phyloP scores from a whole-genome alignment of 495 filamentous ascomycete genomes.

The Geopyxis carbonaria region DNA sequence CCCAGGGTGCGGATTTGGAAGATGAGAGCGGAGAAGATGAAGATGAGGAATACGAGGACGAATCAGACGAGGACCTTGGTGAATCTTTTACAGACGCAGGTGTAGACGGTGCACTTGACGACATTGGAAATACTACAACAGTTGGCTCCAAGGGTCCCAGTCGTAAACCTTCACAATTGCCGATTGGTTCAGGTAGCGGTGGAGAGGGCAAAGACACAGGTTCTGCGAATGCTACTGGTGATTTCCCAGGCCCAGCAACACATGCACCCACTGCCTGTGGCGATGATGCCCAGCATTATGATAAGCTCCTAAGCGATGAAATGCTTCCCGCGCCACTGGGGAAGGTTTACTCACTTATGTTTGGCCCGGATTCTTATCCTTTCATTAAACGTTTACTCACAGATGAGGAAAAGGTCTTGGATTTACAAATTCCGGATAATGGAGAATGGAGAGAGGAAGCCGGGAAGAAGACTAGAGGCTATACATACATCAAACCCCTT shows the following conservation, averaged over 20 bases:
- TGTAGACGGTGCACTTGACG: slow-evolving; percentile 43
- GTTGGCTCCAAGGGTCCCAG: slow-evolving; percentile 42
- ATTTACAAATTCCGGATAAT: slow-evolving; percentile 50
- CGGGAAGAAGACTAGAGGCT: slow-evolving; percentile 55
- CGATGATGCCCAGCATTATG: slow-evolving; percentile 61
- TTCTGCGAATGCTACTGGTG: slow-evolving; percentile 34
- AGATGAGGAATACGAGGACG: slow-evolving; percentile 46
- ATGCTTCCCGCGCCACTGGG: slow-evolving; percentile 74
- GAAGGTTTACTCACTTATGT: slow-evolving; percentile 75
- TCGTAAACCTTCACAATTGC: slow-evolving; percentile 51
- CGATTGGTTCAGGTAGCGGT: slow-evolving; percentile 29
- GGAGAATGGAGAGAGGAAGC: slow-evolving; percentile 42
- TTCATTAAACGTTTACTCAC: slow-evolving; percentile 76
- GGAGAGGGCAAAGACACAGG: slow-evolving; percentile 35
- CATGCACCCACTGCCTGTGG: slow-evolving; percentile 73
- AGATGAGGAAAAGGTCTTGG: slow-evolving; percentile 73
- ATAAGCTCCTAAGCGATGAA: slow-evolving; percentile 72
- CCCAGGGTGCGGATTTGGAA: slow-evolving; percentile 16
- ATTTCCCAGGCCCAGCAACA: slow-evolving; percentile 75
- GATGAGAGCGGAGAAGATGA: slow-evolving; percentile 40
- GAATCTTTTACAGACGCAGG: slow-evolving; percentile 65
- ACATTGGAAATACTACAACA: slow-evolving; percentile 43
- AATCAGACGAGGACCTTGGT: slow-evolving; percentile 44
- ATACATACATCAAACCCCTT: slow-evolving; percentile 84
- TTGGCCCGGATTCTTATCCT: slow-evolving; percentile 56